These are phyloP conservation scores for Suillus alpinus DNA, from an alignment of 768 basidiomycete genomes.

Conservation along the genomic window DNA sequence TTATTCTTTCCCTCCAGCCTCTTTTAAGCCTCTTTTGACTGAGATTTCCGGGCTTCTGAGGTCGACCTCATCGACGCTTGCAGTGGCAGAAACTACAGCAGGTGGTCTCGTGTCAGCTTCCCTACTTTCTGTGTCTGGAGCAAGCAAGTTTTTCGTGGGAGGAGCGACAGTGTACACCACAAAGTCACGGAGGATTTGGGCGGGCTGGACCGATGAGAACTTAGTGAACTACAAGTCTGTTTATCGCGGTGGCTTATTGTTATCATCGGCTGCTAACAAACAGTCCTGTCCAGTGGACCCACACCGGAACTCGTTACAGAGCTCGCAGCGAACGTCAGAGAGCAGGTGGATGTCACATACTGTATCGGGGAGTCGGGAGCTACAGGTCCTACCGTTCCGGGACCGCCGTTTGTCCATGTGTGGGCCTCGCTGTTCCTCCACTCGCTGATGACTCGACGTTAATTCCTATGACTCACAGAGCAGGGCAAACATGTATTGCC, in stretches of 20 bases:
- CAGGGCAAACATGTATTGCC: conserved; percentile 10
- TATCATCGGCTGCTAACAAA: neutral
- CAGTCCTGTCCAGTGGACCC: conserved; percentile 12
- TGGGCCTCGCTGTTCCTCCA: neutral
- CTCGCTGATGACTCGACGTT: neutral
- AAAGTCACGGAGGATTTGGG: conserved; percentile 14
- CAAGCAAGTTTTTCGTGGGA: conserved; percentile 16
- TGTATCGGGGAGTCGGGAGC: conserved; percentile 19
- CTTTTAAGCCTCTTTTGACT: conserved; percentile 11
- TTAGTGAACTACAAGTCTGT: conserved; percentile 14
- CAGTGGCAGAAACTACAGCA: conserved; percentile 19
- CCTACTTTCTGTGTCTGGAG: conserved; percentile 17
- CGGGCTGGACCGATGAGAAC: conserved; percentile 18
- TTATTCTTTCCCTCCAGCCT: conserved; percentile 15
- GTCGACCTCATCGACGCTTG: conserved; percentile 12
- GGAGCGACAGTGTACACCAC: conserved; percentile 19
- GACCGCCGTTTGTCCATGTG: conserved; percentile 8
- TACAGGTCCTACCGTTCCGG: conserved; percentile 16
- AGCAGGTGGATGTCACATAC: conserved; percentile 15
- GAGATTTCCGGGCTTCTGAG: conserved; percentile 16
- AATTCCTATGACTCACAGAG: neutral
- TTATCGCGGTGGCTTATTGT: neutral
- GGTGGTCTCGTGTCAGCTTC: conserved; percentile 21
- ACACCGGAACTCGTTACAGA: conserved; percentile 15
- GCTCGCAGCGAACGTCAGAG: conserved; percentile 14